Evolutionary conservation across 108 stramenopile genomes (phyloP).

Genomic region (Aureococcus anophagefferens): DNA sequence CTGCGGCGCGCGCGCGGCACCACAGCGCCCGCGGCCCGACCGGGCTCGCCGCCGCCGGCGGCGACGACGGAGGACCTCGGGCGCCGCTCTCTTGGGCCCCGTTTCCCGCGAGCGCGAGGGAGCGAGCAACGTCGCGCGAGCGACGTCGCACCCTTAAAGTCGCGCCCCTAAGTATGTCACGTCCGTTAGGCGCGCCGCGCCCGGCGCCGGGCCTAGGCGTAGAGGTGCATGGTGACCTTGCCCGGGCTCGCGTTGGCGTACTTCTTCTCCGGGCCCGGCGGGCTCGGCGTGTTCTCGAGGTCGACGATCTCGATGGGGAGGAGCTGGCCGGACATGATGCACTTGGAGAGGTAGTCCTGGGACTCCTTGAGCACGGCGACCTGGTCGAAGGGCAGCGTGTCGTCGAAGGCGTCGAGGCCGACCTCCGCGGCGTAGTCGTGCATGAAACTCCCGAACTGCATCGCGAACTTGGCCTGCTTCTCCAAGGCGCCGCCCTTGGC

Average conservation of each 20-base stretch:
- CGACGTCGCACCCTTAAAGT: too few relatives aligned
- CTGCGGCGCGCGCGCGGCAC: too few relatives aligned
- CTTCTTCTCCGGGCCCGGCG: slow-evolving; percentile 48
- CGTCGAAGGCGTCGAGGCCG: slow-evolving; percentile 69
- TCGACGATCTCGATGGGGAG: slow-evolving; percentile 51
- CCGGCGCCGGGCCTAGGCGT: too few relatives aligned
- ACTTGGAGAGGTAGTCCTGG: slow-evolving; percentile 57
- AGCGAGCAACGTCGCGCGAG: too few relatives aligned
- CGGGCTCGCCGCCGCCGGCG: too few relatives aligned
- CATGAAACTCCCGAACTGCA: slow-evolving; percentile 89
- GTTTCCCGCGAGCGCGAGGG: too few relatives aligned
- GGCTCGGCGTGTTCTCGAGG: slow-evolving; percentile 22
- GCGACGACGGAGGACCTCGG: too few relatives aligned
- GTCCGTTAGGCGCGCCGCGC: too few relatives aligned
- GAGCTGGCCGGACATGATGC: slow-evolving; percentile 31
- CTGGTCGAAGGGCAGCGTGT: slow-evolving; percentile 74
- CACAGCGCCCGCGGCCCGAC: too few relatives aligned
- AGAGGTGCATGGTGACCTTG: slow-evolving; percentile 42
- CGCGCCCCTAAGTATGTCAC: too few relatives aligned
- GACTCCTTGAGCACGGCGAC: slow-evolving; percentile 50
- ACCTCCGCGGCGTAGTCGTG: slow-evolving; percentile 75
- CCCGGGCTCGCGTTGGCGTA: slow-evolving; percentile 57
- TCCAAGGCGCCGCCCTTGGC: background rate
- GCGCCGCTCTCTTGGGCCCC: too few relatives aligned
- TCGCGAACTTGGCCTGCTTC: slow-evolving; percentile 69